Percentiles rank a stretch among this genome's conserved stretches.
Evolutionary conservation across 805 yeast genomes (phyloP).

Genomic region (Ogataea kodamae): DNA sequence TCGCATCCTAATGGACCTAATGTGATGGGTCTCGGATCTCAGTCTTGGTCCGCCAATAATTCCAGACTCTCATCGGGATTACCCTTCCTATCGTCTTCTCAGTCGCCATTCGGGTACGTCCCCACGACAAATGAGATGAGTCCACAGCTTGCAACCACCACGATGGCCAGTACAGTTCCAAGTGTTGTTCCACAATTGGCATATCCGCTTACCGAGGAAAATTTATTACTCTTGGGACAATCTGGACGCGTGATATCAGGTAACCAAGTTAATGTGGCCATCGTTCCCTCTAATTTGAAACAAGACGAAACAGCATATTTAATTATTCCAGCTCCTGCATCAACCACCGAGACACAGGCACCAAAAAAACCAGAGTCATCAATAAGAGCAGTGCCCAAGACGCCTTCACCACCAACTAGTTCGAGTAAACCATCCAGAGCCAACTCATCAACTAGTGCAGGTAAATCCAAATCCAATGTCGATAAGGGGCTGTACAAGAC

Average conservation of each 20-base stretch:
- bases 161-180: too few species aligned
- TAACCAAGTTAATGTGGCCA: slow-evolving; percentile 4
- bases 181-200: slow-evolving; percentile 5
- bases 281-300: slow-evolving; percentile 5
- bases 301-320: slow-evolving; percentile 6
- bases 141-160: not conserved
- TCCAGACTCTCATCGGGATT: too few species aligned
- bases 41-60: too few species aligned
- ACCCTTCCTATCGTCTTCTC: too few species aligned
- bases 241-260: slow-evolving; percentile 12
- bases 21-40: too few species aligned
- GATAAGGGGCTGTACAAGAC: slow-evolving; percentile 78
- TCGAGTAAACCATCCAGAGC: not conserved
- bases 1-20: not conserved
- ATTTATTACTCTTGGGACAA: slow-evolving; percentile 28
- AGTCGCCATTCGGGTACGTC: slow-evolving; percentile 1
- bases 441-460: slow-evolving; percentile 4
- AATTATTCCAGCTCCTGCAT: slow-evolving; percentile 3
- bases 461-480: slow-evolving; percentile 16
- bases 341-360: slow-evolving; percentile 1
- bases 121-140: not conserved
- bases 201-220: slow-evolving; percentile 37
- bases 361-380: not conserved
- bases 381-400: not conserved
- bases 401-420: not conserved